Evolutionary conservation across 1,284 basidiomycete genomes (phyloP), one percentile per base, ranked within the genome.

Genomic region (Moniliella sp.): DNA sequence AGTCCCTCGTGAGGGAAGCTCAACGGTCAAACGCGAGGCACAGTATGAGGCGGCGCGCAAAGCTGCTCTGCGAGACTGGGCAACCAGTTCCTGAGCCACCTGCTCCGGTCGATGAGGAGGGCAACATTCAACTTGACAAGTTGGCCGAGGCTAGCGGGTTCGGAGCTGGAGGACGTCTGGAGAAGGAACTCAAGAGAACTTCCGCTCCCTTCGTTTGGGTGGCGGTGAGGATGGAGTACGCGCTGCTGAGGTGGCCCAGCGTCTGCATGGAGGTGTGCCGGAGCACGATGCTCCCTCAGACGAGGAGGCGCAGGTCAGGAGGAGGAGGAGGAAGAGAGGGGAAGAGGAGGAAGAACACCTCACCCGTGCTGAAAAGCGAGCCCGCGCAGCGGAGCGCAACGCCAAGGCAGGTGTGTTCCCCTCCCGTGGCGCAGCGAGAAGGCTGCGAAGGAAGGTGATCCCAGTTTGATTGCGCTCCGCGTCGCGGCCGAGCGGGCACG

Each of bases 351-450:
- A 2, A 26, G 23, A 33, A 15, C 32, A 34, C 4, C 34, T 28
- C n/a, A 27, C 32, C 2, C 25, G 23, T 12, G 37, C 36, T 26
- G 62, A 79, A 73, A 64, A 82, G 81, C 57, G 76, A 76, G 44
- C 71, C 62, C 26, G 78, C 66, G n/a, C 23, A 39, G 34, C 28
- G 28, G 12, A 35, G 25, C 32, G 27, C 30, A 33, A 29, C 14
- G 15, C 33, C 13, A 10, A 37, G 37, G 13, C 23, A 33, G 17
- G n/a, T 26, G 36, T 25, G 13, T 16, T 33, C 36, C 18, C 40
- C 1, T 39, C 42, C 10, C 32, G 37, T 3, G 41, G 41, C n/a
- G 43, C 43, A 1, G 46, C 43, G 27, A 32, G 33, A 31, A 37
- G 23, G 43, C 30, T 13, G 23, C 29, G 8, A 30, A 30, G 12